phyloP scores from a whole-genome alignment of 495 filamentous ascomycete species.

The Acidiella bohemica region DNA sequence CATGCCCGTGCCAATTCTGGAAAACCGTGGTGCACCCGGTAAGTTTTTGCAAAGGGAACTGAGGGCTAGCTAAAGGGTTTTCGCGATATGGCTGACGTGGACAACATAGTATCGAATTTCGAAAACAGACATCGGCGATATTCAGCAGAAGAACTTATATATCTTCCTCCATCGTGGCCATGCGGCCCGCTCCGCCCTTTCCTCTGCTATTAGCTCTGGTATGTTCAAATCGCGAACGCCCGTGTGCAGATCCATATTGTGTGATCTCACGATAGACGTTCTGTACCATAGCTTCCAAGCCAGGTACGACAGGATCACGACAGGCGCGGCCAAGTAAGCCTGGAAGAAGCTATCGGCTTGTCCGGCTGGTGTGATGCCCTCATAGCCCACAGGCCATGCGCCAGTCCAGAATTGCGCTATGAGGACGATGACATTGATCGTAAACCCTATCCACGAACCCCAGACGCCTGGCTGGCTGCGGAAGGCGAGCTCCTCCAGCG shows the following conservation, averaged over 20 bases:
- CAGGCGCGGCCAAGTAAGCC: conserved; percentile 68
- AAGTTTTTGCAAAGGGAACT: no score
- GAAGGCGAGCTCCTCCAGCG: conserved; percentile 66
- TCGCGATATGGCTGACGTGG: no score
- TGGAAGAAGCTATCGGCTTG: conserved; percentile 55
- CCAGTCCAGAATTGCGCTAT: conserved; percentile 90
- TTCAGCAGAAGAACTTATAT: conserved; percentile 6
- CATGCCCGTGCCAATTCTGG: no score
- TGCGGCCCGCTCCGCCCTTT: conserved; percentile 51
- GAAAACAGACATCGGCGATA: not conserved
- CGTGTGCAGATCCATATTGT: conserved; percentile 74
- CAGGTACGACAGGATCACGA: conserved; percentile 64
- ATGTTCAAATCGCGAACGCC: conserved; percentile 83
- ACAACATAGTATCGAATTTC: no score
- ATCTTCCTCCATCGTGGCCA: conserved; percentile 81
- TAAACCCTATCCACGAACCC: conserved; percentile 74
- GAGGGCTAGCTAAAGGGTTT: no score
- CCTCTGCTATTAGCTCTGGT: conserved; percentile 57
- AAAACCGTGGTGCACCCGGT: no score
- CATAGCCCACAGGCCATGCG: conserved; percentile 59
- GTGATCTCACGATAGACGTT: conserved; percentile 49
- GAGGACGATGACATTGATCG: conserved; percentile 68
- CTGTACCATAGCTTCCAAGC: conserved; percentile 64
- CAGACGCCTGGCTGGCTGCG: conserved; percentile 61
- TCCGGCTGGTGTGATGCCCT: conserved; percentile 21